Evolutionary conservation across 441 rosid genomes (phyloP), one percentile per base, ranked within the genome.

Genomic region (Raphanus hybrid): DNA sequence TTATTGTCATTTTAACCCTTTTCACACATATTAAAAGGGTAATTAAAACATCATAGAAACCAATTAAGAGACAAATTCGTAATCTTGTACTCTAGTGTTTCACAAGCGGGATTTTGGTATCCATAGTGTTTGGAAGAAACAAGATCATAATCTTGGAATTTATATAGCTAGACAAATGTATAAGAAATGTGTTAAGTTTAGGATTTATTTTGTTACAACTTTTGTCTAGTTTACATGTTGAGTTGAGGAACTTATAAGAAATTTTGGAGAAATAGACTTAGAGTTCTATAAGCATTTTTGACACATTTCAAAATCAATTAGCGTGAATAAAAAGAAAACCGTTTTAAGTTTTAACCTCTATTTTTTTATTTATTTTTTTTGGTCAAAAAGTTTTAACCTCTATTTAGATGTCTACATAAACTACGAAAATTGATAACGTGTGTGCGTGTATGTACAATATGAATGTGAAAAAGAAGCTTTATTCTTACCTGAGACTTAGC

Each of bases 401-500:
- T 52, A 52, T 52, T 52, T n/a, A n/a, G n/a, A n/a, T n/a, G n/a
- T n/a, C n/a, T n/a, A n/a, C 26, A 54, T 55, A 55, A 55, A 55
- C 60, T 54, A 8, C 4, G 11, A 54, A 54, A 54, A 16, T 15
- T 18, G 26, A 27, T 55, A n/a, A 32, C 18, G 32, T 32, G 43
- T 61, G 64, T 26, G 63, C 14, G 27, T 55, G 61, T 20, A 20
- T 10, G 62, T 55, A 16, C 60, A 57, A 20, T 20, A 11, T 26
- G 14, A 23, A 3, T 52, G 35, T 41, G 9, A 27, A 37, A 70
- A 32, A 20, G 23, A 27, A 39, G 14, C 27, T 59, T 50, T 0
- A n/a, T 61, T 41, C 41, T 35, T 71, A 87, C 94, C 88, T 93
- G 98, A 23, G 97, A 90, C 55, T 85, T 84, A 18, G 96, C 88